Evolutionary conservation across 2,329 filamentous ascomycete genomes (phyloP).

Genomic region (Aspergillus awamori): DNA sequence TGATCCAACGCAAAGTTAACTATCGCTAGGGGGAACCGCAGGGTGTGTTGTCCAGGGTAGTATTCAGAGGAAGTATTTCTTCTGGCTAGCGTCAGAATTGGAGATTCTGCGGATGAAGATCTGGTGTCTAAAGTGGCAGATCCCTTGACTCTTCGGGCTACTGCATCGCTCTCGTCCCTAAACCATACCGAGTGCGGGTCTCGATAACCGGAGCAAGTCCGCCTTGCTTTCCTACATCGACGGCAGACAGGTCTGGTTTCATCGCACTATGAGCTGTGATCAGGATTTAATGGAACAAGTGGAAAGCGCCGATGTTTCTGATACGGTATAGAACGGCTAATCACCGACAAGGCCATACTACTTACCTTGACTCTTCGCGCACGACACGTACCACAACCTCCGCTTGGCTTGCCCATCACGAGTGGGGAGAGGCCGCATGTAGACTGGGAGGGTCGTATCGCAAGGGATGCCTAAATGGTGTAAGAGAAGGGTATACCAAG

Average conservation of each 20-base stretch:
- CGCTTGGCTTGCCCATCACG: conserved; percentile 6
- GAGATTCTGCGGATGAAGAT: not conserved
- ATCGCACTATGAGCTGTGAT: not conserved
- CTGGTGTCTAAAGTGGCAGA: not conserved
- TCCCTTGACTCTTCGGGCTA: not conserved
- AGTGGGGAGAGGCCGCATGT: not conserved
- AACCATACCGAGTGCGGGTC: conserved; percentile 6
- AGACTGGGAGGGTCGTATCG: not conserved
- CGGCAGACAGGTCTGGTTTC: not conserved
- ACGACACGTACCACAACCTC: conserved; percentile 5
- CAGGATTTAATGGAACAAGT: not conserved
- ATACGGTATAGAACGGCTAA: too few species aligned
- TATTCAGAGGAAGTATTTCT: not conserved
- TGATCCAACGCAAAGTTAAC: conserved; percentile 7
- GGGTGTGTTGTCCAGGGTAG: not conserved
- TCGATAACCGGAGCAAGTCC: conserved; percentile 6
- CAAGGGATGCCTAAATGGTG: not conserved
- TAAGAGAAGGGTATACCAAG: not conserved
- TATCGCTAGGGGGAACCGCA: not conserved
- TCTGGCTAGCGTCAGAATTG: not conserved
- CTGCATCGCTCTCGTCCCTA: conserved; percentile 1
- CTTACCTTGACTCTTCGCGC: not conserved
- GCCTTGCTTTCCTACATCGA: conserved; percentile 3
- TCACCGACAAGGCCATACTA: conserved; percentile 3
- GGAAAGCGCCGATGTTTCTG: too few species aligned